Percentiles rank a stretch among this genome's conserved stretches.
Conservation (phyloP, 345 rosid genomes). For the Aurinia saxatilis region DNA sequence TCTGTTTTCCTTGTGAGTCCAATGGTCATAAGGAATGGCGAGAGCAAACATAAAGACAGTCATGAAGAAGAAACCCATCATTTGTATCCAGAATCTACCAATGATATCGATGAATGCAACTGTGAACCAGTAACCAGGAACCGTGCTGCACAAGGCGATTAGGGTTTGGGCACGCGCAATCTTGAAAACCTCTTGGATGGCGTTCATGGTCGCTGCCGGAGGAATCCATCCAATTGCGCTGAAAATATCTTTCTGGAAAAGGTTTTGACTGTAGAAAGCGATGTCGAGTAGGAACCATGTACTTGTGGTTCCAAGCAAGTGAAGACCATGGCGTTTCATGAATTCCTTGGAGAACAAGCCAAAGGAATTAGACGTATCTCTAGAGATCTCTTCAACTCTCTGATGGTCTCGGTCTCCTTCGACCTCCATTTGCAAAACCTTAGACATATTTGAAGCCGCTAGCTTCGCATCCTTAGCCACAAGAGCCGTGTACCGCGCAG, state of each 20-base stretch:
- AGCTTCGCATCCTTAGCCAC: conserved; percentile 67
- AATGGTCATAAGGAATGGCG: conserved; percentile 76
- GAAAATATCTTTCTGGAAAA: conserved; percentile 82
- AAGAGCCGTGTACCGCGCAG: conserved; percentile 84
- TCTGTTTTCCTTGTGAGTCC: conserved; percentile 67
- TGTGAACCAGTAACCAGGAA: conserved; percentile 88
- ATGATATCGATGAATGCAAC: conserved; percentile 58
- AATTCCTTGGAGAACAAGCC: conserved; percentile 63
- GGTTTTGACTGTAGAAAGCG: conserved; percentile 77
- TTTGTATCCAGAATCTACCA: conserved; percentile 67
- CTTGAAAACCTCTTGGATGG: conserved; percentile 62
- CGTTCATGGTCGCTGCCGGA: conserved; percentile 64
- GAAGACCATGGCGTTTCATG: conserved; percentile 62
- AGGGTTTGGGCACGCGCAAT: conserved; percentile 83
- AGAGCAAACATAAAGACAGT: conserved; percentile 84
- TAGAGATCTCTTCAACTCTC: conserved; percentile 22
- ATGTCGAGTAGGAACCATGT: conserved; percentile 90
- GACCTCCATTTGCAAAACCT: conserved; percentile 63
- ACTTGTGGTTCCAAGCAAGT: conserved; percentile 71
- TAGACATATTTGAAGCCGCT: conserved; percentile 79
- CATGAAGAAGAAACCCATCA: conserved; percentile 94
- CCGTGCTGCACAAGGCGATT: conserved; percentile 71
- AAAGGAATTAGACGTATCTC: conserved; percentile 23
- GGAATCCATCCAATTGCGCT: conserved; percentile 88
- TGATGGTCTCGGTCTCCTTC: conserved; percentile 54